Percentiles rank a stretch among this genome's conserved stretches.
These are phyloP conservation scores for Erodium maritimum DNA, from an alignment of 345 rosid genomes.

Conservation along the genomic window DNA sequence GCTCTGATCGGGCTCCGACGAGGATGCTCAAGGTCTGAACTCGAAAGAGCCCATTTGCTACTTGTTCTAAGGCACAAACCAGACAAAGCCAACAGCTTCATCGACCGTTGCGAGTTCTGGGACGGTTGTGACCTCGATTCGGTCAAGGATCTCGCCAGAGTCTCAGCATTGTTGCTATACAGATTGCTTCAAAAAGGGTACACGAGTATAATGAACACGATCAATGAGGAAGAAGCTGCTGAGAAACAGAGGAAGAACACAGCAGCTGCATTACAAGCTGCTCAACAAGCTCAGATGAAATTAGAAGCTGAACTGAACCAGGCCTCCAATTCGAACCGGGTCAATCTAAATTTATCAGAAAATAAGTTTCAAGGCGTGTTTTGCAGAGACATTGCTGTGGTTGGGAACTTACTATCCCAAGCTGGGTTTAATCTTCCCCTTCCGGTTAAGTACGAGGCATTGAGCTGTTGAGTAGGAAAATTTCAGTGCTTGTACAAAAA, in stretches of 20 bases:
- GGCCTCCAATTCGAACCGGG: conserved; percentile 5
- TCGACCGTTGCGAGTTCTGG: conserved; percentile 36
- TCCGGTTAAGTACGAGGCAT: conserved; percentile 71
- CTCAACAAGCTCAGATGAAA: conserved; percentile 28
- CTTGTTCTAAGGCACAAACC: conserved; percentile 36
- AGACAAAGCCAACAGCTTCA: conserved; percentile 23
- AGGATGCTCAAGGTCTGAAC: conserved; percentile 37
- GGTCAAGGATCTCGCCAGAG: conserved; percentile 26
- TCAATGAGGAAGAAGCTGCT: conserved; percentile 46
- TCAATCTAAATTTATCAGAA: conserved; percentile 10
- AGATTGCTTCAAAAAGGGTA: conserved; percentile 34
- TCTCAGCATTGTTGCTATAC: conserved; percentile 29
- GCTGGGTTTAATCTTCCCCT: conserved; percentile 67
- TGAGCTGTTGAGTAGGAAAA: conserved; percentile 52
- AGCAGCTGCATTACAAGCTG: conserved; percentile 35
- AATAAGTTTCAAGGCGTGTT: conserved; percentile 69
- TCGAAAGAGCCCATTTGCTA: conserved; percentile 36
- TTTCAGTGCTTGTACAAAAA: conserved; percentile 26
- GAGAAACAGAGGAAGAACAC: conserved; percentile 53
- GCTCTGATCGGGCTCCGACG: conserved; percentile 33
- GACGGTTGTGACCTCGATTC: conserved; percentile 30
- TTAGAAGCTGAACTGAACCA: conserved; percentile 16
- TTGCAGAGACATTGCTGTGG: conserved; percentile 77
- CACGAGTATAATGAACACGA: conserved; percentile 16
- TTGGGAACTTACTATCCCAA: conserved; percentile 63